These are phyloP conservation scores for Populus hybrid DNA, from an alignment of 441 rosid genomes.

Conservation along the genomic window DNA sequence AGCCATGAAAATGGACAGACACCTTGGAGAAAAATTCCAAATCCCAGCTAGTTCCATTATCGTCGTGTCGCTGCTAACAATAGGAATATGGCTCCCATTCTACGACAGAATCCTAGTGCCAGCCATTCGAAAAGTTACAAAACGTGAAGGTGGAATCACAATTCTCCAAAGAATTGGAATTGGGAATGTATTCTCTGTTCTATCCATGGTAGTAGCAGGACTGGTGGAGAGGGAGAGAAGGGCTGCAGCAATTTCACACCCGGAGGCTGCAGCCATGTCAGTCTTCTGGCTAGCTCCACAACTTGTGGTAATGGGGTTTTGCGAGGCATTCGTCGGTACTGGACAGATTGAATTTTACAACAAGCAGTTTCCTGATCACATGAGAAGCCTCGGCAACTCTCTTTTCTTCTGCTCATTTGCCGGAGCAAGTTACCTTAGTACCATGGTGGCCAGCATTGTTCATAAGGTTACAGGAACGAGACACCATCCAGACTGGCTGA, in stretches of 20 bases:
- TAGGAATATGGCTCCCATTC: constrained; percentile 70
- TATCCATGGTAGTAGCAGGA: constrained; percentile 58
- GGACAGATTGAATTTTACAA: constrained; percentile 75
- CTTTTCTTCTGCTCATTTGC: constrained; percentile 46
- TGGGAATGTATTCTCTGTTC: constrained; percentile 42
- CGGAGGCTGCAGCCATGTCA: constrained; percentile 39
- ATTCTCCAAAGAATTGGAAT: constrained; percentile 54
- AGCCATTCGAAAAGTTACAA: constrained; percentile 48
- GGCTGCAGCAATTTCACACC: constrained; percentile 29
- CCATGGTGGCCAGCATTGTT: constrained; percentile 36
- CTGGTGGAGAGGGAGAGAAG: constrained; percentile 53
- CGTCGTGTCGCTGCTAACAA: constrained; percentile 46
- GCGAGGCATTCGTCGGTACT: constrained; percentile 57
- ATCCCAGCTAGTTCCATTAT: constrained; percentile 56
- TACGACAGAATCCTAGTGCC: constrained; percentile 66
- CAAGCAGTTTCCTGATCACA: constrained; percentile 62
- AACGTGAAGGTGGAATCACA: constrained; percentile 57
- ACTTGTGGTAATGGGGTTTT: constrained; percentile 60
- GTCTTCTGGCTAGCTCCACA: constrained; percentile 74
- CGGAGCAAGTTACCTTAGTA: constrained; percentile 48
- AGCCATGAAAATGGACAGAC: constrained; percentile 63
- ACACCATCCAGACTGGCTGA: constrained; percentile 53
- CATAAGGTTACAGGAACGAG: constrained; percentile 39
- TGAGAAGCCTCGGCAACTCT: constrained; percentile 72
- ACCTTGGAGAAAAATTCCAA: constrained; percentile 53